phyloP scores from a whole-genome alignment of 169 alveolate genomes.

The Plasmodium malariae region DNA sequence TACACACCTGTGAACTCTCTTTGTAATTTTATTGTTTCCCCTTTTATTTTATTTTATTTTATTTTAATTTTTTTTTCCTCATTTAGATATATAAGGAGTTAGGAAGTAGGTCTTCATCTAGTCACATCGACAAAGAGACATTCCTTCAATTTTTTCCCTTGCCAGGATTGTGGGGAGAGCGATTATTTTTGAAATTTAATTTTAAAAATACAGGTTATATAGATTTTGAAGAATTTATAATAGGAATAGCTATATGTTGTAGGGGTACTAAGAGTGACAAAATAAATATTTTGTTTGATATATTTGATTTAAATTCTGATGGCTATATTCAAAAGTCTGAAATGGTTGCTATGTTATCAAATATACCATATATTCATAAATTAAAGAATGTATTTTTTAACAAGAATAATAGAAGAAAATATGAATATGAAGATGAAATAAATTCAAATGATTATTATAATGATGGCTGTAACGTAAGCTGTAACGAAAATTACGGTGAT shows the following conservation, averaged over 20 bases:
- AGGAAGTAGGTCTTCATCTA: conserved; percentile 83
- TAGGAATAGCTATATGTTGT: conserved; percentile 89
- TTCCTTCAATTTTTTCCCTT: conserved; percentile 90
- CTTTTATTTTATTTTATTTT: background rate
- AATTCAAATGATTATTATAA: background rate
- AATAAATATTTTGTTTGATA: conserved; percentile 87
- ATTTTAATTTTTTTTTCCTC: background rate
- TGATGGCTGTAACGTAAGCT: background rate
- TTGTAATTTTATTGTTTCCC: background rate
- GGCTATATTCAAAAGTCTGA: conserved; percentile 87
- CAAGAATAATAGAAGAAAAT: conserved; percentile 19
- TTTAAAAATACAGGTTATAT: conserved; percentile 84
- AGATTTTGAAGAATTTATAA: conserved; percentile 88
- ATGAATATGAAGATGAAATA: conserved; percentile 6
- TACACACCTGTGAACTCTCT: background rate
- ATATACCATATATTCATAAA: conserved; percentile 85
- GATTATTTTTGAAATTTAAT: conserved; percentile 86
- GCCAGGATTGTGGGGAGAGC: conserved; percentile 93
- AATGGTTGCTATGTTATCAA: conserved; percentile 90
- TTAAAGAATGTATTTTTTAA: conserved; percentile 77
- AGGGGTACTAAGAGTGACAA: conserved; percentile 90
- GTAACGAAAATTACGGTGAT: conserved; percentile 14
- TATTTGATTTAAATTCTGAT: conserved; percentile 89
- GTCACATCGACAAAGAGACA: conserved; percentile 90
- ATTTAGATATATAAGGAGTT: conserved; percentile 85